A percentile compares a stretch with the other conserved stretches of the same genome.
Evolutionary conservation across 768 basidiomycete species (phyloP).

Genomic region (Lactarius quietus): DNA sequence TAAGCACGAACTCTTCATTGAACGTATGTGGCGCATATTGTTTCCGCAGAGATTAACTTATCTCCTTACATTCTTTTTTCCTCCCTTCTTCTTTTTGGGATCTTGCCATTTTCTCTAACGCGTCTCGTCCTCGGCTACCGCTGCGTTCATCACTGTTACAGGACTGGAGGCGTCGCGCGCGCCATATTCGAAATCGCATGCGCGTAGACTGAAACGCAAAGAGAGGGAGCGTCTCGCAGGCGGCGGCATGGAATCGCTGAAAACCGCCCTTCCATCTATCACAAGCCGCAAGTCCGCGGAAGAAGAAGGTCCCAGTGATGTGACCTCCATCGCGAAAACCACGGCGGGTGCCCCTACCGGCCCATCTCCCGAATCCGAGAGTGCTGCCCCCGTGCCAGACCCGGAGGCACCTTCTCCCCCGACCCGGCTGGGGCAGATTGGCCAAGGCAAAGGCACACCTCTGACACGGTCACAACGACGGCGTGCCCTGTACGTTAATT

Average conservation of each 20-base stretch:
- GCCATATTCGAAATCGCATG: constrained; percentile 71
- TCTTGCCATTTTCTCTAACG: background rate
- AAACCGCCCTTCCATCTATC: constrained; percentile 52
- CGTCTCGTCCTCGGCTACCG: constrained; percentile 4
- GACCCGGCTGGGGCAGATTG: constrained; percentile 53
- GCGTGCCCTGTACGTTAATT: constrained; percentile 54
- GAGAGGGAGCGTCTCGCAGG: constrained; percentile 44
- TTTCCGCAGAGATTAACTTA: background rate
- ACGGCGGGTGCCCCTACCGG: background rate
- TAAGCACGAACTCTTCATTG: constrained; percentile 65
- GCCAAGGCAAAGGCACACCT: constrained; percentile 56
- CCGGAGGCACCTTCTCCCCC: background rate
- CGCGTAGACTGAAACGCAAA: constrained; percentile 65
- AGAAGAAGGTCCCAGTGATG: constrained; percentile 19
- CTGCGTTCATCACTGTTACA: constrained; percentile 26
- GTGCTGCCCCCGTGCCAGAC: background rate
- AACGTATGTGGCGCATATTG: constrained; percentile 43
- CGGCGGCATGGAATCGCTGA: constrained; percentile 35
- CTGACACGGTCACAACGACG: constrained; percentile 64
- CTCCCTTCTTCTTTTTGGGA: background rate
- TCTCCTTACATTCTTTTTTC: background rate
- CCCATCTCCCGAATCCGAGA: background rate
- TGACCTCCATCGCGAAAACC: background rate
- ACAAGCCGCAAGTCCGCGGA: constrained; percentile 23
- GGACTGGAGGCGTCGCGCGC: constrained; percentile 47